These are phyloP conservation scores for Echinosophora koreensis DNA, from an alignment of 306 rosid species.

Conservation along the genomic window DNA sequence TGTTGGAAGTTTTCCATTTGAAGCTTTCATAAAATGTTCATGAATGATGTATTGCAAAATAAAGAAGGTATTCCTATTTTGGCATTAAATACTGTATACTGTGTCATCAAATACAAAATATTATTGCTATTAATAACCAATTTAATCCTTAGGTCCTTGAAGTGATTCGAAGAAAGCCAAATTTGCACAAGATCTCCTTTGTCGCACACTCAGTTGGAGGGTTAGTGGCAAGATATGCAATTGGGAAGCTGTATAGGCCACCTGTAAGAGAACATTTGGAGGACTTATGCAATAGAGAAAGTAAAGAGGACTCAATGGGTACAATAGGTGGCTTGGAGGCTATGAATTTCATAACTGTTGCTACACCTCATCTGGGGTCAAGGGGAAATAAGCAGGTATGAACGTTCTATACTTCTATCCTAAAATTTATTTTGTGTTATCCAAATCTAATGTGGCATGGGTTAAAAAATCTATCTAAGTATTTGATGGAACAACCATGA, in stretches of 20 bases:
- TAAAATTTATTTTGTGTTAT: slow-evolving; percentile 37
- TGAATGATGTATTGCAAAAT: slow-evolving; percentile 16
- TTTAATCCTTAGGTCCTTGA: slow-evolving; percentile 67
- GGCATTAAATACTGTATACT: slow-evolving; percentile 14
- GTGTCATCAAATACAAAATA: slow-evolving; percentile 26
- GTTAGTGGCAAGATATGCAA: slow-evolving; percentile 88
- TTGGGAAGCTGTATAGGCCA: slow-evolving; percentile 83
- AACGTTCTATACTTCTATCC: slow-evolving; percentile 1
- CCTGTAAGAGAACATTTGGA: slow-evolving; percentile 51
- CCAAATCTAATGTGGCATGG: slow-evolving; percentile 6
- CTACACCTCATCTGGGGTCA: slow-evolving; percentile 98
- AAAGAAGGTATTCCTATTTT: slow-evolving; percentile 16
- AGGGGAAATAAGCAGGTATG: slow-evolving; percentile 97
- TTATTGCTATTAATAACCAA: slow-evolving; percentile 12
- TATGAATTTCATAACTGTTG: slow-evolving; percentile 85
- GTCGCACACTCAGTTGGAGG: slow-evolving; percentile 99
- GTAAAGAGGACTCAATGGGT: slow-evolving; percentile 55
- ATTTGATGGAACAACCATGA: not conserved
- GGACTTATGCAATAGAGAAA: slow-evolving; percentile 48
- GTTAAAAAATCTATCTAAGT: not conserved
- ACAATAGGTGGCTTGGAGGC: slow-evolving; percentile 89
- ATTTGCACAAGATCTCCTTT: slow-evolving; percentile 77
- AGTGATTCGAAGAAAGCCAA: slow-evolving; percentile 76
- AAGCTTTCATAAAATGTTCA: slow-evolving; percentile 34
- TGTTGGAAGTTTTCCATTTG: slow-evolving; percentile 12